Conservation (phyloP, 805 yeast species). For the Alloascoidea africana region DNA sequence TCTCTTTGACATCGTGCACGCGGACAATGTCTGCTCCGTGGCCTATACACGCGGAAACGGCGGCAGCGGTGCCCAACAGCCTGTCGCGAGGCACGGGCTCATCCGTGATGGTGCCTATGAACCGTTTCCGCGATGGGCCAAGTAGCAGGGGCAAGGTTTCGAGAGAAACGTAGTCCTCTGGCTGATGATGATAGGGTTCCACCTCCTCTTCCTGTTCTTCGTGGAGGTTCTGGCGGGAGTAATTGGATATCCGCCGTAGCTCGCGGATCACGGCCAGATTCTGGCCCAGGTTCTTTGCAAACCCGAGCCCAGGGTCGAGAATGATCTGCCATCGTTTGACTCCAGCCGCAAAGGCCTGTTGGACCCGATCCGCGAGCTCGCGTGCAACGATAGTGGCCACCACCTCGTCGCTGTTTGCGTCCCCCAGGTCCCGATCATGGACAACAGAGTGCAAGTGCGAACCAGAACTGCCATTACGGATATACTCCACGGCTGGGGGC, state of each 20-base stretch:
- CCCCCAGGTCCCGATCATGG: slow-evolving; percentile 11
- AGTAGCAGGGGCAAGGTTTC: slow-evolving; percentile 51
- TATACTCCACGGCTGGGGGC: slow-evolving; percentile 22
- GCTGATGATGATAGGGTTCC: too few relatives aligned
- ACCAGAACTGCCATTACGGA: slow-evolving; percentile 7
- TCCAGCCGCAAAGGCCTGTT: slow-evolving; percentile 43
- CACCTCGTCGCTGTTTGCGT: slow-evolving; percentile 14
- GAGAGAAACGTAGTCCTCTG: slow-evolving; percentile 24
- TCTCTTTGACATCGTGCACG: slow-evolving; percentile 69
- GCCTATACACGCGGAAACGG: slow-evolving; percentile 58
- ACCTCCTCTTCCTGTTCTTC: not conserved
- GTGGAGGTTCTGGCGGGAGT: not conserved
- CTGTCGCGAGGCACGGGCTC: slow-evolving; percentile 44
- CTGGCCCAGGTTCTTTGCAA: slow-evolving; percentile 71
- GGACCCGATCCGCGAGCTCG: slow-evolving; percentile 46
- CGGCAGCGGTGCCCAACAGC: slow-evolving; percentile 61
- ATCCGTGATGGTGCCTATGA: slow-evolving; percentile 62
- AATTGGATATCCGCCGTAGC: slow-evolving; percentile 15
- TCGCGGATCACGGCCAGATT: slow-evolving; percentile 47
- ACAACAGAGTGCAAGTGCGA: not conserved
- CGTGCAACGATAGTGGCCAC: slow-evolving; percentile 42
- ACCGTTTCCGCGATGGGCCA: slow-evolving; percentile 83
- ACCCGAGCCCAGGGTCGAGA: slow-evolving; percentile 91
- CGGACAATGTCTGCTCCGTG: slow-evolving; percentile 70
- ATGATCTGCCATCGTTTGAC: slow-evolving; percentile 83